A percentile compares a stretch with the other conserved stretches of the same genome.
Evolutionary conservation across 2,329 filamentous ascomycete species (phyloP).

Genomic region (Cercospora nicotianae): DNA sequence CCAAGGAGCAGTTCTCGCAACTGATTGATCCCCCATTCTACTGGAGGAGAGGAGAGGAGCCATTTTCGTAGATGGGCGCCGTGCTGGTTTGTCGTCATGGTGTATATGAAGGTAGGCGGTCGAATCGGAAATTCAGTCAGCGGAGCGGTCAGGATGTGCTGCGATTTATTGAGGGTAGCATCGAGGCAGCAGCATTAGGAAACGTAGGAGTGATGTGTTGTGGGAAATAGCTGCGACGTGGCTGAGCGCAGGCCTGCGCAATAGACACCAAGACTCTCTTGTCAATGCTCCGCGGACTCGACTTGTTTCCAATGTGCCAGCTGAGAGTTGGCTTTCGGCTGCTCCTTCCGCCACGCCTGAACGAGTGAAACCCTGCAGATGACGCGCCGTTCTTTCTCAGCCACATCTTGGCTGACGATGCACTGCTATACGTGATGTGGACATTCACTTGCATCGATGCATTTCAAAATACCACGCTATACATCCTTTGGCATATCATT

Average conservation of each 20-base stretch:
- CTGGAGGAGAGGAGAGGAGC: conserved; percentile 83
- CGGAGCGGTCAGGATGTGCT: not conserved
- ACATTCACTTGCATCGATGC: not conserved
- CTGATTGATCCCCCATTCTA: conserved; percentile 81
- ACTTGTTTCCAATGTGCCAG: conserved; percentile 1
- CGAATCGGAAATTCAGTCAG: not conserved
- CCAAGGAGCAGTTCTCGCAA: conserved; percentile 84
- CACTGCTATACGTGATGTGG: not conserved
- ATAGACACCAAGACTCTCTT: not conserved
- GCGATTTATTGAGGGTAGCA: not conserved
- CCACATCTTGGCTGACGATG: not conserved
- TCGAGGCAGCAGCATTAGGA: conserved; percentile 8
- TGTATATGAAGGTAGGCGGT: not conserved
- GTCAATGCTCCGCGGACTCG: conserved; percentile 2
- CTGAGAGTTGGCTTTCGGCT: conserved; percentile 9
- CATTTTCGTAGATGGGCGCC: conserved; percentile 67
- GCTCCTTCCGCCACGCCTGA: not conserved
- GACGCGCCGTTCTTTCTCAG: conserved; percentile 1
- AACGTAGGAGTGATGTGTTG: not conserved
- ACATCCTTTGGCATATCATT: not conserved
- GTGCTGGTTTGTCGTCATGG: conserved; percentile 40
- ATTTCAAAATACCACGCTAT: not conserved
- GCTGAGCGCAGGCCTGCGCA: conserved; percentile 4
- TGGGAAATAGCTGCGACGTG: conserved; percentile 1
- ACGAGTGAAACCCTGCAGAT: conserved; percentile 7